Evolutionary conservation across 495 filamentous ascomycete species (phyloP).

Genomic region (Penicillium chermesinum): DNA sequence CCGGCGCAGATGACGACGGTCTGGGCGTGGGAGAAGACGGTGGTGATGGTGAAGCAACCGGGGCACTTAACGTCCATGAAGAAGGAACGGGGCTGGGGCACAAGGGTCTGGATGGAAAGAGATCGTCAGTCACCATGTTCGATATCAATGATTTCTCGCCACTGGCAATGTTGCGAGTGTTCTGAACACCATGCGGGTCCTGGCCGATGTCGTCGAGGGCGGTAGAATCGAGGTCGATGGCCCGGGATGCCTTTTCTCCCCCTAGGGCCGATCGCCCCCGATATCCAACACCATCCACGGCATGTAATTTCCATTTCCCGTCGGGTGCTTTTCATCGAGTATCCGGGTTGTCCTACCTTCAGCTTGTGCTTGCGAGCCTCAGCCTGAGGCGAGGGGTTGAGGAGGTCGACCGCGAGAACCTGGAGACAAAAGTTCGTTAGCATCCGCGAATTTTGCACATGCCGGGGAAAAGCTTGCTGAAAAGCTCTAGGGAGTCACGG

Average conservation of each 20-base stretch:
- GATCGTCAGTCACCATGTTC: slow-evolving; percentile 15
- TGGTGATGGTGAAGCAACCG: slow-evolving; percentile 99
- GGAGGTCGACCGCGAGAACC: slow-evolving; percentile 99
- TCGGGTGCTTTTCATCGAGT: slow-evolving; percentile 9
- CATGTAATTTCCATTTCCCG: slow-evolving; percentile 11
- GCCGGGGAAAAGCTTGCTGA: slow-evolving; percentile 3
- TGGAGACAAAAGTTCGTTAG: slow-evolving; percentile 36
- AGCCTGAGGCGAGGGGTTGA: slow-evolving; percentile 92
- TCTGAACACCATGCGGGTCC: background rate
- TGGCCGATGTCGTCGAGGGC: background rate
- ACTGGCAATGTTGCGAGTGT: background rate
- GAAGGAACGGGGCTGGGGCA: slow-evolving; percentile 94
- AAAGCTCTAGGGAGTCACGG: background rate
- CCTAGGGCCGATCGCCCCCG: background rate
- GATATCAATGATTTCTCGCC: too few species aligned
- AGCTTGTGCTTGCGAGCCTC: slow-evolving; percentile 99
- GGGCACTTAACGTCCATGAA: slow-evolving; percentile 99
- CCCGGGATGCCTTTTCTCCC: background rate
- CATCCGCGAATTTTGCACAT: slow-evolving; percentile 3
- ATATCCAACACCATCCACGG: slow-evolving; percentile 2
- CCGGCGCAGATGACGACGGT: slow-evolving; percentile 99
- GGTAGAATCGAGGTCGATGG: background rate
- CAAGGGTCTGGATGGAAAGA: slow-evolving; percentile 61
- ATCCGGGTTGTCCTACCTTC: slow-evolving; percentile 63
- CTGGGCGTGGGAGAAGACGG: slow-evolving; percentile 99